Conservation (phyloP, 2,329 filamentous ascomycete genomes). For the Phaeophleospora eucalypticola region DNA sequence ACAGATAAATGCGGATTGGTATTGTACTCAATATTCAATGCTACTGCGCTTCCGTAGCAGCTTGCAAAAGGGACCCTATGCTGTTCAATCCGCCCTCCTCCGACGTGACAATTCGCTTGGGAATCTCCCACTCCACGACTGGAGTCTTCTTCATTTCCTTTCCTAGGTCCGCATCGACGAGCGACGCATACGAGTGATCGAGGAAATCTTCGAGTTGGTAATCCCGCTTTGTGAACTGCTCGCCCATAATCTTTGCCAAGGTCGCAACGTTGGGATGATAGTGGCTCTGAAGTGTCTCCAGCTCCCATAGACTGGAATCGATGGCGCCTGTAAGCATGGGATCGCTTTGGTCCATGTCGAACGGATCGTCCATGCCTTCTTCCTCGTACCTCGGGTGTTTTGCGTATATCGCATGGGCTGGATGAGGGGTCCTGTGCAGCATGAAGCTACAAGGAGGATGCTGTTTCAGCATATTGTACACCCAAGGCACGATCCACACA, state of each 20-base stretch:
- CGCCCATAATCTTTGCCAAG: conserved; percentile 85
- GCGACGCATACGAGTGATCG: conserved; percentile 85
- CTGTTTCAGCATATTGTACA: conserved; percentile 88
- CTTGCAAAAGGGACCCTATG: conserved; percentile 25
- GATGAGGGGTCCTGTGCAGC: conserved; percentile 66
- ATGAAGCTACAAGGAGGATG: conserved; percentile 94
- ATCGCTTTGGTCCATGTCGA: conserved; percentile 68
- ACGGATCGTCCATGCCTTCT: conserved; percentile 68
- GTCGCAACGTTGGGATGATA: conserved; percentile 97
- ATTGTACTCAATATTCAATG: no score
- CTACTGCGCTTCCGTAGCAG: conserved; percentile 19
- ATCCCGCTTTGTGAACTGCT: conserved; percentile 93
- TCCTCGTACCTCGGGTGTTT: conserved; percentile 42
- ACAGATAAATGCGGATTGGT: no score
- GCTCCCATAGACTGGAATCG: conserved; percentile 91
- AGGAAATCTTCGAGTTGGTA: conserved; percentile 98
- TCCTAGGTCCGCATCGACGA: conserved; percentile 77
- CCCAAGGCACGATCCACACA: conserved; percentile 83
- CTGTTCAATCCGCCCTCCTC: conserved; percentile 29
- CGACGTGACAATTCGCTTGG: conserved; percentile 68
- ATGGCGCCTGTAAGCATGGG: conserved; percentile 83
- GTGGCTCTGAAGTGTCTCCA: conserved; percentile 84
- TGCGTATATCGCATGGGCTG: conserved; percentile 30
- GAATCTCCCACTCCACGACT: conserved; percentile 90
- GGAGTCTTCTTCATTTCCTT: conserved; percentile 82